These are phyloP conservation scores for Colletotrichum simmondsii DNA, from an alignment of 2,329 filamentous ascomycete species.

Conservation along the genomic window DNA sequence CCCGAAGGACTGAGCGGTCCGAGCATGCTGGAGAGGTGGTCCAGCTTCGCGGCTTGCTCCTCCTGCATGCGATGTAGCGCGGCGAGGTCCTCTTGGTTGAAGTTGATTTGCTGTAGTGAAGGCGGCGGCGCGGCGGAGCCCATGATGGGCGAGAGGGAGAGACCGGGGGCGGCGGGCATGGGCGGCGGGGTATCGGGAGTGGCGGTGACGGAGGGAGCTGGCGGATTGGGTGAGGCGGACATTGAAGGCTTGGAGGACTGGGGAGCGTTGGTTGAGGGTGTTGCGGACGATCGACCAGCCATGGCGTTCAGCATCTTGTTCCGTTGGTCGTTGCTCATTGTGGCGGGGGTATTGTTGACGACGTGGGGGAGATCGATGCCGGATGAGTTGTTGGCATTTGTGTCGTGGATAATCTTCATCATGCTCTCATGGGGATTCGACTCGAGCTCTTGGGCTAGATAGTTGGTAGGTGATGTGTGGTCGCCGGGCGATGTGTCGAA, in stretches of 20 bases:
- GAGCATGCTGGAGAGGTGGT: constrained; percentile 78
- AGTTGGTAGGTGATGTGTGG: constrained; percentile 54
- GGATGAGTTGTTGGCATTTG: constrained; percentile 64
- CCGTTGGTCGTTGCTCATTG: constrained; percentile 66
- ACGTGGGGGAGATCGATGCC: constrained; percentile 66
- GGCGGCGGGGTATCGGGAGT: constrained; percentile 21
- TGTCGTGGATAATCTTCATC: constrained; percentile 74
- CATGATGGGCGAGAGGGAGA: constrained; percentile 62
- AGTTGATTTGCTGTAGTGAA: constrained; percentile 69
- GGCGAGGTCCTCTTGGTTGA: constrained; percentile 81
- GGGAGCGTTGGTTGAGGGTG: constrained; percentile 37
- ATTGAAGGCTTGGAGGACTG: constrained; percentile 36
- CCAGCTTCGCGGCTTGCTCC: constrained; percentile 81
- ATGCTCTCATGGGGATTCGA: constrained; percentile 69
- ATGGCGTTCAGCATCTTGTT: constrained; percentile 70
- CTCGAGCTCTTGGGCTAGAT: constrained; percentile 66
- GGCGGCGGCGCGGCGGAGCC: constrained; percentile 58
- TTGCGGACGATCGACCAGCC: constrained; percentile 53
- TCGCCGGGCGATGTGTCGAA: constrained; percentile 63
- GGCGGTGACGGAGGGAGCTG: constrained; percentile 33
- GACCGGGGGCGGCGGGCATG: constrained; percentile 37
- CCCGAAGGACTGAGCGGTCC: constrained; percentile 85
- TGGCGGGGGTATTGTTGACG: constrained; percentile 65
- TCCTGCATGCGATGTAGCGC: constrained; percentile 81
- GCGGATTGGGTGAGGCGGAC: constrained; percentile 31